Percentiles rank a stretch among this genome's conserved stretches.
These are phyloP conservation scores for Sugiyamaella valdiviana DNA, from an alignment of 805 yeast genomes.

Conservation along the genomic window DNA sequence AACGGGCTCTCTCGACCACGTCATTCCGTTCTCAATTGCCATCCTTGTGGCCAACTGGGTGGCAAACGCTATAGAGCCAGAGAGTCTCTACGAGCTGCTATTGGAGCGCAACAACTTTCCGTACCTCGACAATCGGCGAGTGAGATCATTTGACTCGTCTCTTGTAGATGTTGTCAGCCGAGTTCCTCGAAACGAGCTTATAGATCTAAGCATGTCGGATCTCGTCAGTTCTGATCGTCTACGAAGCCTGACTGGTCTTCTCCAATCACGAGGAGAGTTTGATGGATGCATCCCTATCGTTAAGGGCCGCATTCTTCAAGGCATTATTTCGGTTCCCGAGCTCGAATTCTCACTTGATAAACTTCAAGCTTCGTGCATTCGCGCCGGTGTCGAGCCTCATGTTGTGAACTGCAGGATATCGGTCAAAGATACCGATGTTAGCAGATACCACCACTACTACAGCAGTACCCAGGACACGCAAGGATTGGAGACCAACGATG, in stretches of 20 bases:
- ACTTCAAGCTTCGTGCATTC: constrained; percentile 26
- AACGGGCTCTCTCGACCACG: constrained; percentile 52
- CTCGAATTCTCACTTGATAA: constrained; percentile 48
- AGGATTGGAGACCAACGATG: background rate
- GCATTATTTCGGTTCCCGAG: constrained; percentile 45
- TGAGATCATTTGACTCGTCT: constrained; percentile 31
- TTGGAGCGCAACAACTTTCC: constrained; percentile 47
- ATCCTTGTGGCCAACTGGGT: constrained; percentile 55
- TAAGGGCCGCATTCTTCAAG: constrained; percentile 36
- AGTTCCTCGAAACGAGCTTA: constrained; percentile 22
- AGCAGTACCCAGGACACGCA: constrained; percentile 6
- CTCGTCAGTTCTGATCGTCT: constrained; percentile 33
- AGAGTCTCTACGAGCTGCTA: constrained; percentile 45
- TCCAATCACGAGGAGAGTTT: constrained; percentile 40
- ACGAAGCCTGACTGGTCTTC: constrained; percentile 31
- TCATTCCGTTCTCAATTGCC: constrained; percentile 49
- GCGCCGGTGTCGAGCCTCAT: constrained; percentile 14
- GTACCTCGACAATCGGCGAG: constrained; percentile 41
- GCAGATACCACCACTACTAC: constrained; percentile 18
- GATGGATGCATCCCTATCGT: constrained; percentile 51
- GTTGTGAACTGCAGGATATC: constrained; percentile 21
- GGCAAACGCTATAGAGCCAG: constrained; percentile 46
- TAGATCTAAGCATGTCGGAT: constrained; percentile 37
- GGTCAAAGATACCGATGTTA: constrained; percentile 19
- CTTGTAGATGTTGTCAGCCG: constrained; percentile 38